Base-by-base conservation (phyloP, 805 yeast species). In the Candida peoriensis region DNA sequence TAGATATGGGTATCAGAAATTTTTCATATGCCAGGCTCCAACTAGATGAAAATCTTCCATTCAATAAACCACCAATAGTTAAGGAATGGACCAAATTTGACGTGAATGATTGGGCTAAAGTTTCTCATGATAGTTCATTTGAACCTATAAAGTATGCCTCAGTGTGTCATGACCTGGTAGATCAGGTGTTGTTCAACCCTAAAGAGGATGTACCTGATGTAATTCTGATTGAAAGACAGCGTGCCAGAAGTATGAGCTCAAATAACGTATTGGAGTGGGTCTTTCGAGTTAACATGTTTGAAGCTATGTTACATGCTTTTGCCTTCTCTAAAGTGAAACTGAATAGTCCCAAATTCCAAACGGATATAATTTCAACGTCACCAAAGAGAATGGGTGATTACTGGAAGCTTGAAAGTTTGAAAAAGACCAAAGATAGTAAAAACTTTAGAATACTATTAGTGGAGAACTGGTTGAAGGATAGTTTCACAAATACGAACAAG, bases 141-240 rank as follows among this genome's bases (percentile, higher is more conserved):
- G 43, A 47, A 8, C 64, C 65, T 1, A 8, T 17, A 1, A 38
- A 38, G 3, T 56, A 55, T 24, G 47, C 56, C 2, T 24, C 44
- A 4, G 42, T 55, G 2, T 50, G 54, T 4, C 38, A 40, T 11
- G 39, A 40, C 5, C 41, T 62, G 4, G 52, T 57, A 1, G 52
- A 61, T 12, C 47, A 47, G 0, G 44, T 53, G 2, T 34, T 50
- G 17, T 39, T 61, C 10, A 48, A 53, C 3, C 16, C 34, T 2
- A 35, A 38, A 4, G 29, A 40, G 3, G 26, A 39, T 1, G 20
- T 40, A 0, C 70, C 76, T 0, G 68, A 68, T 38, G 49, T 66
- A 3, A 61, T 74, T 3, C 46, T 77, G 9, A 56, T 78, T 3
- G 86, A 79, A 46, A 48, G 76, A 37, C 86, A 79, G 50, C 47